phyloP scores from a whole-genome alignment of 306 rosid genomes.

The Lathyrus sativus region DNA sequence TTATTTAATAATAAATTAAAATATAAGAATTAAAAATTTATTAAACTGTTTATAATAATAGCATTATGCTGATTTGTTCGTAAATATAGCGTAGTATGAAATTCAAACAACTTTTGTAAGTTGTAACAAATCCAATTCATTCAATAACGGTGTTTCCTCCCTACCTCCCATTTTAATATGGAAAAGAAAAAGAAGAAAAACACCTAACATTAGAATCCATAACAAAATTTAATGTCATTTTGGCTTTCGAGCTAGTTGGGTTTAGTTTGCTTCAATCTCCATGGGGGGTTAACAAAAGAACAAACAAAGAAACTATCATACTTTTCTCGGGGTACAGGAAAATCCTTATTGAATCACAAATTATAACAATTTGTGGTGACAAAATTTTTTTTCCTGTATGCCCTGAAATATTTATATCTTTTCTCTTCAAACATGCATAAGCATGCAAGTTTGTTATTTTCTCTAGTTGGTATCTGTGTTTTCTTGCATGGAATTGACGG shows the following conservation, averaged over 20 bases:
- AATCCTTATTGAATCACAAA: background rate
- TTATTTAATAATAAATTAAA: too few relatives aligned
- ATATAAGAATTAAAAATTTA: too few relatives aligned
- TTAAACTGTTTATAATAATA: too few relatives aligned
- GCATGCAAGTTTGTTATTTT: conserved; percentile 23
- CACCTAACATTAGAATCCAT: conserved; percentile 25
- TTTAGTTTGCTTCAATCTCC: conserved; percentile 36
- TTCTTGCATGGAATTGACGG: conserved; percentile 37
- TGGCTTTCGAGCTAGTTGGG: too few relatives aligned
- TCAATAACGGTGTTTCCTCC: conserved; percentile 45
- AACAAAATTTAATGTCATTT: background rate
- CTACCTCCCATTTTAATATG: conserved; percentile 34
- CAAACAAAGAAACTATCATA: conserved; percentile 21
- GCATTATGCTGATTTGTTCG: too few relatives aligned
- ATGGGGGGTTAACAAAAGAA: background rate
- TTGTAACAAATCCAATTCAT: conserved; percentile 35
- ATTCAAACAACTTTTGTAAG: conserved; percentile 15
- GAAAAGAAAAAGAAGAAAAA: background rate
- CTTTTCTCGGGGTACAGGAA: conserved; percentile 46
- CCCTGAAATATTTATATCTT: conserved; percentile 9
- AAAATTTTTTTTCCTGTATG: conserved; percentile 48
- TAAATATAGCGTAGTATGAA: background rate
- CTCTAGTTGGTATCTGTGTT: conserved; percentile 25
- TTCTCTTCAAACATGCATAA: conserved; percentile 33
- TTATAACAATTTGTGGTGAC: background rate